Evolutionary conservation across 2,329 filamentous ascomycete genomes (phyloP), one percentile per base, ranked within the genome.

Genomic region (Fusarium zealandicum): DNA sequence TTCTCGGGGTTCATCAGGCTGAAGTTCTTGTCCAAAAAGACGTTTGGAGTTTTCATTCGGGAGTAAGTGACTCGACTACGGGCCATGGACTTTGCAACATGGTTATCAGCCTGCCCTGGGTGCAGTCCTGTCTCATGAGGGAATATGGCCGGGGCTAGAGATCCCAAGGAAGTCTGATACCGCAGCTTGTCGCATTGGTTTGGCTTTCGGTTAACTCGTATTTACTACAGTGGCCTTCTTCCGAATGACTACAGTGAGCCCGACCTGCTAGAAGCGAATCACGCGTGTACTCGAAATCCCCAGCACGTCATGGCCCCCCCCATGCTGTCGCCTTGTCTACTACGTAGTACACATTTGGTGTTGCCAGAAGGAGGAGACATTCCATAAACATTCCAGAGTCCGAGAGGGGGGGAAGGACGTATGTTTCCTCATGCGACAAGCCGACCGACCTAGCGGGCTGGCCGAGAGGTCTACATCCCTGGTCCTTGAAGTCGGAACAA

Each of bases 351-450:
- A n/a, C 17, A 33, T 10, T 47, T 30, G 40, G 40, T 36, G 11
- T 12, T 42, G 45, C 39, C 25, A 27, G 16, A 32, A 30, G 9
- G 14, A 42, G 22, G 14, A 37, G 41, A 51, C 12, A 31, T 61
- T 50, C 47, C 33, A 39, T 41, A 57, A 60, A 22, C 31, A 13
- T 30, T 17, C 25, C 9, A 10, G 46, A 35, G 48, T 17, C 33
- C 46, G 17, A 39, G 30, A 55, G 45, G 41, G 32, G 47, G 40
- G 27, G 37, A 39, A 59, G 53, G 53, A 4, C 31, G 45, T 60
- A 54, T 55, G 51, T 50, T 63, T 61, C 47, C 57, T 66, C 57
- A 61, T 67, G 62, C 49, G 49, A 63, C 43, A 33, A 37, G 30
- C 14, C 27, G 48, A 48, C 49, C 33, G 30, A 45, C 27, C 52